Base-by-base conservation (phyloP, 2,329 filamentous ascomycete genomes). In the Nothophoma quercina region DNA sequence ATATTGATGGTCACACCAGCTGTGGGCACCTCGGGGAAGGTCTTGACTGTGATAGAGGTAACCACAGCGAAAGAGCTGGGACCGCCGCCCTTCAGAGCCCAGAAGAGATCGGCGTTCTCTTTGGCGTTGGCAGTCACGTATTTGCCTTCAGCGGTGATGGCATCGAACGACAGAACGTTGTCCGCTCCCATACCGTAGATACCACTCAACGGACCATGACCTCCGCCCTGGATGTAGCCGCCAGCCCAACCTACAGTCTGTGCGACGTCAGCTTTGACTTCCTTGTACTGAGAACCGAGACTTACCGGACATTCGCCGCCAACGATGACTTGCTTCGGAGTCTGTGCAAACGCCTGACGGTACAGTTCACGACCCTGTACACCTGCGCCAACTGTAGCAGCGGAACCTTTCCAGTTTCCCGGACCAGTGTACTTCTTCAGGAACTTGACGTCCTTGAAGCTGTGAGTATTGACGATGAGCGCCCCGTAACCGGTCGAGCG, bases 201-300 rank as follows among this genome's bases (percentile, higher is more conserved):
- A 9, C 32, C 58, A 13, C 78, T 40, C 75, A 78, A 6, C 7
- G 38, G 46, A 15, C 38, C 32, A n/a, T 49, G 46, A 8, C 46
- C 46, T 16, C 46, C 46, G 30, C 75, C 75, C 48, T 76, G 73
- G 19, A 74, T 69, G 51, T 77, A 79, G 1, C 77, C 77, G n/a
- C 76, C 77, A 8, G 62, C 74, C 55, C 74, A 72, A 19, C 72
- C 73, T 18, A 77, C 74, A 44, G 72, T 73, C 65, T 70, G 18
- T 10, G 5, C 10, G 12, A 23, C 2, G 21, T 57, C 49, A 56
- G 61, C 13, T 5, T 15, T 46, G 56, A 60, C 13, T 5, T 15
- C 44, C 12, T 41, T 34, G 6, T 10, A 16, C n/a, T 7, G 13
- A 8, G 19, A 12, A 7, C 10, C 3, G 15, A 26, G 13, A 56